These are phyloP conservation scores for Stereocaulon alpinum DNA, from an alignment of 495 filamentous ascomycete genomes.

Conservation along the genomic window DNA sequence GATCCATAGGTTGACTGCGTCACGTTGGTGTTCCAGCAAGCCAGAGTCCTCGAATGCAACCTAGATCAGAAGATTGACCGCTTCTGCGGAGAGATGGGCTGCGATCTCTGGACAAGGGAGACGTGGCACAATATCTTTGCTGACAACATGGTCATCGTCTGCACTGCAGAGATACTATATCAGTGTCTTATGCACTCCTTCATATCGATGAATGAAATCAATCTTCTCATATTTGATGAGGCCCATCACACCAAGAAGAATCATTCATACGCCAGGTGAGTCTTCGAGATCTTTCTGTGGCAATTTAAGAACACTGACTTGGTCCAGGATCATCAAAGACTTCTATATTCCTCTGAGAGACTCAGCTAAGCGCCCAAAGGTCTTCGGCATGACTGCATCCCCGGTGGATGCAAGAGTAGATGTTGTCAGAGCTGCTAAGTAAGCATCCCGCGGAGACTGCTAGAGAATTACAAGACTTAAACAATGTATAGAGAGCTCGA, in stretches of 20 bases:
- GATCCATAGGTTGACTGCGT: constrained; percentile 64
- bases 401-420: constrained; percentile 79
- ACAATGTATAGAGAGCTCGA: constrained; percentile 53
- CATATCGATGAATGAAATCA: constrained; percentile 74
- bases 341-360: constrained; percentile 50
- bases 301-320: constrained; percentile 7
- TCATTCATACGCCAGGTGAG: constrained; percentile 72
- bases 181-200: constrained; percentile 72
- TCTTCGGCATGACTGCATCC: constrained; percentile 97
- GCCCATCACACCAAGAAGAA: constrained; percentile 95
- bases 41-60: constrained; percentile 71
- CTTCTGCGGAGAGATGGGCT: constrained; percentile 64
- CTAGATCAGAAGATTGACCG: constrained; percentile 70
- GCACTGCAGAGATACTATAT: constrained; percentile 79
- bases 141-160: constrained; percentile 80
- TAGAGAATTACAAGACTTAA: constrained; percentile 8
- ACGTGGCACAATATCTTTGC: constrained; percentile 59
- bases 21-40: constrained; percentile 83
- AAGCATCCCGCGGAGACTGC: neutral
- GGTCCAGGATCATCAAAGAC: constrained; percentile 66
- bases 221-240: constrained; percentile 90
- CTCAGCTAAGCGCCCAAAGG: constrained; percentile 50
- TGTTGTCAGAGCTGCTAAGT: constrained; percentile 56
- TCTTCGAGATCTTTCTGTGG: neutral
- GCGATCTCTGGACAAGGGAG: constrained; percentile 53